Conservation (phyloP, 306 rosid genomes). For the Acacia melanoxylon region DNA sequence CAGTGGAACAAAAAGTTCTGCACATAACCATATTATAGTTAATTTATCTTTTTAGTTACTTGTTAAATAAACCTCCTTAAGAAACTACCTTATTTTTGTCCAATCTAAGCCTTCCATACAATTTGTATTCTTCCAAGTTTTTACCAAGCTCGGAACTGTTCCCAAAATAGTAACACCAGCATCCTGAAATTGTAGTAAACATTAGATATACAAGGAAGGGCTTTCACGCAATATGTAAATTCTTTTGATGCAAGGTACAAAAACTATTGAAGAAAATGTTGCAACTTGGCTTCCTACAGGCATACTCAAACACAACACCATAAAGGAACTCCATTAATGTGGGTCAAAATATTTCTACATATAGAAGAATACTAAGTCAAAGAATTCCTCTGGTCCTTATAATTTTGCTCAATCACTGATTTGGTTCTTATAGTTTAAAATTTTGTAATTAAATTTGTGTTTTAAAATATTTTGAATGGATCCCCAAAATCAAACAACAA, state of each 20-base stretch:
- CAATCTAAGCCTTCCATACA: conserved; percentile 89
- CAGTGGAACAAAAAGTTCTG: conserved; percentile 69
- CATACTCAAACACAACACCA: not conserved
- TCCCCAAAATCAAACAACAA: not conserved
- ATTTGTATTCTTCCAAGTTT: conserved; percentile 75
- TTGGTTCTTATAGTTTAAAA: not conserved
- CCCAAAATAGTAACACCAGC: conserved; percentile 86
- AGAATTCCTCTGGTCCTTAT: not conserved
- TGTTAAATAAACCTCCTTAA: conserved; percentile 16
- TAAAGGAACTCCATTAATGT: not conserved
- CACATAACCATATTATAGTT: conserved; percentile 32
- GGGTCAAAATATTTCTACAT: not conserved
- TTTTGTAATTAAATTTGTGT: too few species aligned
- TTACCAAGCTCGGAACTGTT: conserved; percentile 92
- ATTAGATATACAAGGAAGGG: conserved; percentile 8
- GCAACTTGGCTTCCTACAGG: not conserved
- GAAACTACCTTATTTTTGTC: conserved; percentile 76
- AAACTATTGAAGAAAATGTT: not conserved
- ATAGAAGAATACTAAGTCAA: not conserved
- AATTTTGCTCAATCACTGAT: not conserved
- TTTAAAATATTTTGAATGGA: not conserved
- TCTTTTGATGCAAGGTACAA: not conserved
- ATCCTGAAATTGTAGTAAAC: conserved; percentile 52
- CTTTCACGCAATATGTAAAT: conserved; percentile 6
- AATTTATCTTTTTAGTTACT: conserved; percentile 11